A percentile compares a stretch with the other conserved stretches of the same genome.
Evolutionary conservation across 2,329 filamentous ascomycete species (phyloP).

Genomic region (Teratosphaeria viscida): DNA sequence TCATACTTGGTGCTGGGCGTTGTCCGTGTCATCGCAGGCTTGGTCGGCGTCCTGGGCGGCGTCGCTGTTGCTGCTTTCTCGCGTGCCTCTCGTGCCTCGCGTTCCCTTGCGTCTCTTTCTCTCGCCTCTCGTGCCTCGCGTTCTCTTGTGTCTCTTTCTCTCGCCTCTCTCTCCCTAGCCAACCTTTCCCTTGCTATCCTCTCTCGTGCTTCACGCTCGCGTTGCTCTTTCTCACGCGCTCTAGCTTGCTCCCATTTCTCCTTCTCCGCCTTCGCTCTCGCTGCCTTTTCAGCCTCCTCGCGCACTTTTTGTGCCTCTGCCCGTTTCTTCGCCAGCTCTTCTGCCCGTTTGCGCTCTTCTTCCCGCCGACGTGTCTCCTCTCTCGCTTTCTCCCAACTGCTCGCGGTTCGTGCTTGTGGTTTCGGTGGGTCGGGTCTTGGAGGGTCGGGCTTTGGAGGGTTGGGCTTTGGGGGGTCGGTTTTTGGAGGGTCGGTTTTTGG

Average conservation of each 20-base stretch:
- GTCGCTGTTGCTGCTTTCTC: slow-evolving; percentile 16
- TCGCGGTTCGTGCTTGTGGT: slow-evolving; percentile 14
- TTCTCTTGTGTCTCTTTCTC: slow-evolving; percentile 33
- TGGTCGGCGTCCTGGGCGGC: slow-evolving; percentile 1
- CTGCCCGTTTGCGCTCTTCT: slow-evolving; percentile 49
- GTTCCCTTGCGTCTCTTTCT: slow-evolving; percentile 32
- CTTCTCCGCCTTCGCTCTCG: slow-evolving; percentile 38
- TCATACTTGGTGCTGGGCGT: slow-evolving; percentile 30
- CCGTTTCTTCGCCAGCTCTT: slow-evolving; percentile 48
- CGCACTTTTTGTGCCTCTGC: slow-evolving; percentile 45
- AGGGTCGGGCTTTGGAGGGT: slow-evolving; percentile 10
- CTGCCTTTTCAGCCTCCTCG: slow-evolving; percentile 38
- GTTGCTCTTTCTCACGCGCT: slow-evolving; percentile 37
- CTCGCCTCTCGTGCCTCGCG: slow-evolving; percentile 23
- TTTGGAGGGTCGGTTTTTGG: slow-evolving; percentile 10
- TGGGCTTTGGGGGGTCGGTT: slow-evolving; percentile 9
- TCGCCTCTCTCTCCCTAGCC: slow-evolving; percentile 26
- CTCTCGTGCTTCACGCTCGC: slow-evolving; percentile 39
- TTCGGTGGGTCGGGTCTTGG: slow-evolving; percentile 12
- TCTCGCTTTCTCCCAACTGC: slow-evolving; percentile 55
- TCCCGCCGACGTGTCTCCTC: slow-evolving; percentile 56
- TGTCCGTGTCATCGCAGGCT: slow-evolving; percentile 10
- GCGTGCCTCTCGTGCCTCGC: slow-evolving; percentile 20
- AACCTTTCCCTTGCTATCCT: slow-evolving; percentile 31
- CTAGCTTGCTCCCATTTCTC: slow-evolving; percentile 42